Evolutionary conservation across 257 asterid genomes (phyloP), one percentile per base, ranked within the genome.

Genomic region (Ilex asprella): DNA sequence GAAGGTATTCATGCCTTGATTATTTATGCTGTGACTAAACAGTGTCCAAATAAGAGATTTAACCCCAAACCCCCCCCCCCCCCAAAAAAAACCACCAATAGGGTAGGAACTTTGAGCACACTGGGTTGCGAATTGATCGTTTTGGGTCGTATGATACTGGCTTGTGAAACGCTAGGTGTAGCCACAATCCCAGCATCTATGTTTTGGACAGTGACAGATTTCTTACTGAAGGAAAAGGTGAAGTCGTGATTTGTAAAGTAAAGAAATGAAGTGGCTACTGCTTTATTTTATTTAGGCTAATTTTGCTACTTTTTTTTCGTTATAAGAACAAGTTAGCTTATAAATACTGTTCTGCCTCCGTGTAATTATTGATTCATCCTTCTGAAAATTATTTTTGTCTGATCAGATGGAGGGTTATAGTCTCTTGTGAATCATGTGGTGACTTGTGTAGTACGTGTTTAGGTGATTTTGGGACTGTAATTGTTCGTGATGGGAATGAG

Each of bases 391-490:
- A 46, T 7, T 0, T 10, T 46, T 46, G 52, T 2, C n/a, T 46
- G 52, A 46, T 10, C n/a, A 10, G 4, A 16, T 21, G 31, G 3
- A 16, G 55, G 31, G 29, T 46, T 46, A 7, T 46, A 46, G n/a
- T 4, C 6, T 14, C 10, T 10, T 46, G 39, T 60, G 39, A 61
- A 41, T 32, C 41, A 54, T 50, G 55, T 2, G 15, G n/a, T 50
- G 60, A 49, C 10, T 49, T 60, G 66, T 61, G 58, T 27, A 30
- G 56, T 44, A 41, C 67, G 49, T 71, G 52, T 61, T 68, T 80
- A 92, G 99, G 87, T 85, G 97, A 86, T 70, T 87, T 82, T 78
- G 95, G 97, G 70, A 92, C 99, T 10, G 75, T 92, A 56, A 67
- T 89, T 73, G 73, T 87, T 72, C 91, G 76, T 73, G 89, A 82